Base-by-base conservation (phyloP, 1,284 basidiomycete genomes). In the Trametes polyzona region DNA sequence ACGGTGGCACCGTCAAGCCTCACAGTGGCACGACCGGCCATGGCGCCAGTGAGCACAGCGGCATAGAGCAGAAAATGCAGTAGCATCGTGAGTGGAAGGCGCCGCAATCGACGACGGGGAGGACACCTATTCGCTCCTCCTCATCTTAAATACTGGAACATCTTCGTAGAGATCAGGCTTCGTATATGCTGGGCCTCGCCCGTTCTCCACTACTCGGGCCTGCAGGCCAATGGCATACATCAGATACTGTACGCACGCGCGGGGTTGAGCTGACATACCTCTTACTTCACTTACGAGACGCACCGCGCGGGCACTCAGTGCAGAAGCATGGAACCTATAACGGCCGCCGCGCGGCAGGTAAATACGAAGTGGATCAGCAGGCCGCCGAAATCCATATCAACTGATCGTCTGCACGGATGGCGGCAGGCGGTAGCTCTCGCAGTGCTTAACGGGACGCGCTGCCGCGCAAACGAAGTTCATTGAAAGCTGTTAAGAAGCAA, bases 1-100 rank as follows among this genome's bases (percentile, higher is more conserved):
- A 64, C 59, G 2, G 36, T 46, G 1, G 61, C 64, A 9, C 33
- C 37, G 37, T 66, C 63, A 14, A 66, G 27, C 16, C 5, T 36
- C 3, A 37, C 33, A 3, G 46, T 37, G 2, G 43, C 23, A 11
- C 19, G 17, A 2, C 10, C 23, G 12, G 36, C 17, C 2, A 21
- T 10, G 2, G 36, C 36, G 36, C 36, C 36, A 2, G 19, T 21
- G 17, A 39, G 9, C 5, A 14, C 36, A 21, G 36, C 36, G 12
- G 36, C 36, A 39, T 14, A 39, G 6, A 39, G 36, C 3, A 39
- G 5, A 12, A 39, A 12, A 21, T 9, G 19, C 9, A 39, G 36
- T 21, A 39, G 36, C 36, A 39, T 39, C 17, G 36, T 9, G 36
- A 21, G n/a, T 17, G n/a, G 35, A 4, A 6, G 12, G 6, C n/a